A percentile compares a stretch with the other conserved stretches of the same genome.
phyloP scores from a whole-genome alignment of 2,329 filamentous ascomycete species.

The Pseudopyricularia cyperi region DNA sequence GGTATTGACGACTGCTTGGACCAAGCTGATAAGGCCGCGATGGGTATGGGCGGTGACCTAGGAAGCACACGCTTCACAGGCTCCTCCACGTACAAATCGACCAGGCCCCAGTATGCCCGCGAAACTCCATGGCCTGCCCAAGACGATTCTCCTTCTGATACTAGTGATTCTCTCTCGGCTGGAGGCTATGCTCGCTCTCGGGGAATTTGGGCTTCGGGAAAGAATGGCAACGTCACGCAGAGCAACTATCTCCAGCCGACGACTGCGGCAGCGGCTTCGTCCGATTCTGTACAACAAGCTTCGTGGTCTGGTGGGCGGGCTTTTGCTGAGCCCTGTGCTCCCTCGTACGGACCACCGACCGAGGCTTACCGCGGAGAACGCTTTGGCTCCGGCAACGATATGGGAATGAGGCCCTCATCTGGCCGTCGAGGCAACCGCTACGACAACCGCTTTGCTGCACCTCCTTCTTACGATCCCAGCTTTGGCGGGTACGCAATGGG shows the following conservation, averaged over 20 bases:
- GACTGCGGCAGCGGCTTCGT: conserved; percentile 15
- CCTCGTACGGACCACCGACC: conserved; percentile 16
- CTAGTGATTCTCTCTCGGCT: conserved; percentile 38
- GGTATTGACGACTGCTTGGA: not conserved
- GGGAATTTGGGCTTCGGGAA: conserved; percentile 41
- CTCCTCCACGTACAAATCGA: conserved; percentile 8
- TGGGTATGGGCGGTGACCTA: not conserved
- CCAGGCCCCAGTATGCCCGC: conserved; percentile 22
- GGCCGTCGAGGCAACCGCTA: conserved; percentile 33
- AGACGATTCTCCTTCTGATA: conserved; percentile 45
- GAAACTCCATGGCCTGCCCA: conserved; percentile 37
- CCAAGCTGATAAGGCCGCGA: not conserved
- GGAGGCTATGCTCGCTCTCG: conserved; percentile 39
- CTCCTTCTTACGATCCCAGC: conserved; percentile 18
- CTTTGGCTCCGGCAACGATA: conserved; percentile 33
- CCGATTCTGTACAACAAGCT: conserved; percentile 22
- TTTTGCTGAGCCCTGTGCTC: conserved; percentile 25
- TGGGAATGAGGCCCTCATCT: conserved; percentile 26
- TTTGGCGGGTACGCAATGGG: conserved; percentile 22
- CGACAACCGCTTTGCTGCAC: conserved; percentile 23
- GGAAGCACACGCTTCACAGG: not conserved
- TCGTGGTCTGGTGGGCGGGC: conserved; percentile 34
- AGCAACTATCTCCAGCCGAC: conserved; percentile 11
- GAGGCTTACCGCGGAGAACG: conserved; percentile 33
- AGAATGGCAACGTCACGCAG: conserved; percentile 21